Evolutionary conservation across 768 basidiomycete genomes (phyloP).

Genomic region (Pulveroboletus sp.): DNA sequence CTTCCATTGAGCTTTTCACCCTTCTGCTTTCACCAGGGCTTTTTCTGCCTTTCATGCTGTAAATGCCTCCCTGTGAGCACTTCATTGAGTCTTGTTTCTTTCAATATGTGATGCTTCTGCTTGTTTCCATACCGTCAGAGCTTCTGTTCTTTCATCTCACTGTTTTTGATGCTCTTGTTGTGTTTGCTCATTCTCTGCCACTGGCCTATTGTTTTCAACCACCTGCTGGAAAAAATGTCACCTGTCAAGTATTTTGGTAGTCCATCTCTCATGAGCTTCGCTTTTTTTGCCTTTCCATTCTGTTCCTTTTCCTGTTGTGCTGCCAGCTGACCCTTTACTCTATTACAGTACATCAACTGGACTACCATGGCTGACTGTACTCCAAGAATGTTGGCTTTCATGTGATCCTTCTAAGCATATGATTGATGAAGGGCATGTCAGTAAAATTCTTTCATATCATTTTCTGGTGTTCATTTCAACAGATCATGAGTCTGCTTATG

Average conservation of each 20-base stretch:
- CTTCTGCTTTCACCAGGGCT: no score
- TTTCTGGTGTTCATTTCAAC: neutral
- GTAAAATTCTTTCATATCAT: neutral
- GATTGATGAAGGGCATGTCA: conserved; percentile 2
- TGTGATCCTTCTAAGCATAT: neutral
- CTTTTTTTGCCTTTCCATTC: conserved; percentile 7
- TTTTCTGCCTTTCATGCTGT: no score
- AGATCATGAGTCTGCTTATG: no score
- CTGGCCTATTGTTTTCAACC: conserved; percentile 5
- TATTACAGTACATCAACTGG: conserved; percentile 11
- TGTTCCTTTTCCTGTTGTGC: conserved; percentile 14
- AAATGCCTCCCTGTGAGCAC: no score
- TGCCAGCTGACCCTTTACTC: conserved; percentile 11
- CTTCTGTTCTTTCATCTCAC: no score
- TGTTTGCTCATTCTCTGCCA: no score
- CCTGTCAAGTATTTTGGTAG: conserved; percentile 20
- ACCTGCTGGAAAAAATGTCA: conserved; percentile 18
- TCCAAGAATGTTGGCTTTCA: conserved; percentile 5
- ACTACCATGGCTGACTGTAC: no score
- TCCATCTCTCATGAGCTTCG: conserved; percentile 16
- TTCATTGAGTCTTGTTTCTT: no score
- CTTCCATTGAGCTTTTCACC: no score
- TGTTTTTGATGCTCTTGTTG: no score
- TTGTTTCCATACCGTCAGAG: no score
- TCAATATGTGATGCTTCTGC: no score